A percentile compares a stretch with the other conserved stretches of the same genome.
Conservation (phyloP, 176 grass and related monocot species). For the Ananas comosus region DNA sequence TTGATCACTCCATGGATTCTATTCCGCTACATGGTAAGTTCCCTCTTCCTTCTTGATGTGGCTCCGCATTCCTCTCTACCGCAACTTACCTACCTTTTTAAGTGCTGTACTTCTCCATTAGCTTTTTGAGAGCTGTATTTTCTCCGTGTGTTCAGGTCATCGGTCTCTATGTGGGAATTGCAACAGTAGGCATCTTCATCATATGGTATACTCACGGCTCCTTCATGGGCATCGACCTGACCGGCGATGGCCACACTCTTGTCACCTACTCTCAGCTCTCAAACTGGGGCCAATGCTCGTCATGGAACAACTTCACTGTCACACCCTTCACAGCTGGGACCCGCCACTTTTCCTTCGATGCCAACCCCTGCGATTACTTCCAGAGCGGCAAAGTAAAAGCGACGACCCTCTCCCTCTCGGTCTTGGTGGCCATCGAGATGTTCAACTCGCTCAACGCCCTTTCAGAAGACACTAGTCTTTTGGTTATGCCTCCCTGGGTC, state of each 20-base stretch:
- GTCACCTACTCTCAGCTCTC: slow-evolving; percentile 88
- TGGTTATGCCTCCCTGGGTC: slow-evolving; percentile 91
- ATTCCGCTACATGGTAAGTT: slow-evolving; percentile 80
- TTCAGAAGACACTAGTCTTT: slow-evolving; percentile 79
- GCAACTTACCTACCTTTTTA: neutral
- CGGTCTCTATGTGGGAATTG: slow-evolving; percentile 66
- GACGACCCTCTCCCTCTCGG: slow-evolving; percentile 65
- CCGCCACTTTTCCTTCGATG: slow-evolving; percentile 54
- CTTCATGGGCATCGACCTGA: slow-evolving; percentile 90
- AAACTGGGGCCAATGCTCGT: slow-evolving; percentile 84
- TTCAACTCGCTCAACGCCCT: slow-evolving; percentile 95
- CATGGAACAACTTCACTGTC: slow-evolving; percentile 62
- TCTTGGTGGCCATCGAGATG: slow-evolving; percentile 93
- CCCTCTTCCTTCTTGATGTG: neutral
- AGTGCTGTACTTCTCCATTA: neutral
- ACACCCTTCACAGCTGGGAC: slow-evolving; percentile 71
- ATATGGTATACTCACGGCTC: slow-evolving; percentile 96
- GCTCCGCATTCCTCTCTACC: neutral
- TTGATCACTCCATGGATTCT: slow-evolving; percentile 94
- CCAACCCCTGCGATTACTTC: slow-evolving; percentile 81
- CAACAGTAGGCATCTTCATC: slow-evolving; percentile 83
- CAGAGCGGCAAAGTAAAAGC: slow-evolving; percentile 90
- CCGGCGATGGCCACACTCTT: slow-evolving; percentile 78
- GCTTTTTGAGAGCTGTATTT: neutral
- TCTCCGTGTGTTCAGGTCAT: slow-evolving; percentile 35